Evolutionary conservation across 2,329 filamentous ascomycete species (phyloP).

Genomic region (Neonectria ditissima): DNA sequence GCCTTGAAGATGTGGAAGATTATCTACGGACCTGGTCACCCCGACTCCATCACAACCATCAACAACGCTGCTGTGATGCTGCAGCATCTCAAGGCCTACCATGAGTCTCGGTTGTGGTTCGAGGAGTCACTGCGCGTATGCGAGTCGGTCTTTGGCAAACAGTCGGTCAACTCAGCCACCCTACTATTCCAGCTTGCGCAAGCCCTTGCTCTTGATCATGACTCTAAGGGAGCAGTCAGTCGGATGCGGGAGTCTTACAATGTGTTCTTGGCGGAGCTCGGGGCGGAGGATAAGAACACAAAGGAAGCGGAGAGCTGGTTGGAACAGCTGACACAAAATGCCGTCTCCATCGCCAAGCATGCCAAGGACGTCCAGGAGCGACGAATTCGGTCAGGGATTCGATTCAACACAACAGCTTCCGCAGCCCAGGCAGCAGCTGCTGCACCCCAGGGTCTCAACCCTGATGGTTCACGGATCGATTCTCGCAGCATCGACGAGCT

Average conservation of each 20-base stretch:
- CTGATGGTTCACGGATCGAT: slow-evolving; percentile 64
- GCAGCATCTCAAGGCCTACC: slow-evolving; percentile 93
- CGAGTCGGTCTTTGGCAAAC: slow-evolving; percentile 88
- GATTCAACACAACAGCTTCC: slow-evolving; percentile 63
- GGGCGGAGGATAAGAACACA: slow-evolving; percentile 93
- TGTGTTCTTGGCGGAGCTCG: slow-evolving; percentile 90
- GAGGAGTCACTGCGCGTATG: slow-evolving; percentile 91
- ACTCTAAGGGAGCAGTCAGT: slow-evolving; percentile 89
- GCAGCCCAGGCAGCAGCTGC: slow-evolving; percentile 44
- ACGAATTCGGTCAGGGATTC: slow-evolving; percentile 76
- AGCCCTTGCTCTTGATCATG: slow-evolving; percentile 93
- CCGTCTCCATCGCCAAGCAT: slow-evolving; percentile 93
- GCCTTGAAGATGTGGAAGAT: slow-evolving; percentile 97
- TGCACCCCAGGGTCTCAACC: slow-evolving; percentile 48
- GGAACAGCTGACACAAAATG: slow-evolving; percentile 94
- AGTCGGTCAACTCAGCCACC: slow-evolving; percentile 93
- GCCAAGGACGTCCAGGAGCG: slow-evolving; percentile 86
- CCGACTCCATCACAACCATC: slow-evolving; percentile 97
- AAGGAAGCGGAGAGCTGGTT: slow-evolving; percentile 98
- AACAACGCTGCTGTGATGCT: slow-evolving; percentile 99
- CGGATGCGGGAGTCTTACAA: slow-evolving; percentile 97
- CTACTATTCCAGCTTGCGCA: slow-evolving; percentile 97
- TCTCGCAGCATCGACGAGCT: slow-evolving; percentile 92
- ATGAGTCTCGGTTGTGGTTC: slow-evolving; percentile 96
- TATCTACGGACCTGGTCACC: slow-evolving; percentile 92